phyloP scores from a whole-genome alignment of 2,329 filamentous ascomycete species.

The Fusarium nisikadoi region DNA sequence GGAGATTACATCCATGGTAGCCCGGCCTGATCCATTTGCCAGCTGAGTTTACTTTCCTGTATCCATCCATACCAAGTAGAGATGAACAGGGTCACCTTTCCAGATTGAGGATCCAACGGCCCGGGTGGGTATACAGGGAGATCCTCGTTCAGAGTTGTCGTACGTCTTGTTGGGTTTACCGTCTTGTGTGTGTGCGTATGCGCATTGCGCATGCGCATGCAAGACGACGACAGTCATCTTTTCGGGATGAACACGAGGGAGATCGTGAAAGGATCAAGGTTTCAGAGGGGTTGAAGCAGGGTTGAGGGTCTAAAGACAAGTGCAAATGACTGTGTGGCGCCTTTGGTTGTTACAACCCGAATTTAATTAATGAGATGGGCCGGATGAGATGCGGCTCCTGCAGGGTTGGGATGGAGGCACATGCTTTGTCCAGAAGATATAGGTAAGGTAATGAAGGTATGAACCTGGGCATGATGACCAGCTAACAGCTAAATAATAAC shows the following conservation, averaged over 20 bases:
- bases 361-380: constrained; percentile 21
- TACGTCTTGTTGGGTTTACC: constrained; percentile 26
- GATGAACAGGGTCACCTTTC: constrained; percentile 38
- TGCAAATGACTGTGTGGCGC: constrained; percentile 1
- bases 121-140: constrained; percentile 39
- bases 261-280: constrained; percentile 14
- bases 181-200: constrained; percentile 1
- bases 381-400: constrained; percentile 31
- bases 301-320: constrained; percentile 3
- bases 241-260: constrained; percentile 29
- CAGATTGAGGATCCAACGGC: constrained; percentile 38
- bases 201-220: constrained; percentile 5
- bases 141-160: constrained; percentile 31
- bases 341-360: background rate
- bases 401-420: background rate
- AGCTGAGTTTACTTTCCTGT: constrained; percentile 30
- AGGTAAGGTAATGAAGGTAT: background rate
- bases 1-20: constrained; percentile 41
- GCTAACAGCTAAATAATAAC: background rate
- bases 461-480: background rate
- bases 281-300: background rate
- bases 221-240: constrained; percentile 15
- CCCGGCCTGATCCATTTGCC: constrained; percentile 22
- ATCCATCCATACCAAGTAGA: constrained; percentile 11
- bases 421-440: background rate